Base-by-base conservation (phyloP, 176 grass and related monocot genomes). In the Aegilops tauschii region DNA sequence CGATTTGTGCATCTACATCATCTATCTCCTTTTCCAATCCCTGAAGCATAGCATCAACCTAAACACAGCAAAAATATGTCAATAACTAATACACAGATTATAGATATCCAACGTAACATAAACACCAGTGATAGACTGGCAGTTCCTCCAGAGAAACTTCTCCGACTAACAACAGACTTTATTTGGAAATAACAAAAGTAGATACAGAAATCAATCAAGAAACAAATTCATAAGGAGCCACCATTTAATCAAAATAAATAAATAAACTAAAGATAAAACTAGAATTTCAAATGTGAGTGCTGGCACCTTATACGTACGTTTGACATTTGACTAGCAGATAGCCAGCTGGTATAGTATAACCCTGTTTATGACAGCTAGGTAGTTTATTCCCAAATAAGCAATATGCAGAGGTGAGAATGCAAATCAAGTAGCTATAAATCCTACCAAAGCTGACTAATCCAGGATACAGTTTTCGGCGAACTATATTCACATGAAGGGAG, bases 31-130 rank as follows among this genome's bases (percentile, higher is more conserved):
- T 94, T 83, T 99, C 97, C 47, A 99, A 84, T 92, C 93, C 56
- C 65, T 93, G 94, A 31, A 99, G 90, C 97, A 99, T 96, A 79
- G 85, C 85, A 91, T 99, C 97, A 90, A 99, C 97, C 97, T 99
- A 81, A 86, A 87, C 84, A 78, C 50, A 89, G 64, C 20, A 72
- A 78, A 59, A 65, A 21, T 73, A 68, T 50, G n/a, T 86, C 52
- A 90, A 70, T 7, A 63, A 49, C 30, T 17, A 20, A 82, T 39
- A 20, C 27, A 27, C 67, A 32, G 73, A 85, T 81, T 10, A 81
- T 59, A 58, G 35, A 77, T 67, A 68, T 85, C 74, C 5, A 45
- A 69, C 12, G 54, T 73, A 65, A 80, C 23, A 18, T 61, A 42
- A 31, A 61, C 47, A 72, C 62, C 36, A 45, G 39, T 28, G 23